These are phyloP conservation scores for Hemisphaericaspora nanyangensis DNA, from an alignment of 805 yeast genomes.

Conservation along the genomic window DNA sequence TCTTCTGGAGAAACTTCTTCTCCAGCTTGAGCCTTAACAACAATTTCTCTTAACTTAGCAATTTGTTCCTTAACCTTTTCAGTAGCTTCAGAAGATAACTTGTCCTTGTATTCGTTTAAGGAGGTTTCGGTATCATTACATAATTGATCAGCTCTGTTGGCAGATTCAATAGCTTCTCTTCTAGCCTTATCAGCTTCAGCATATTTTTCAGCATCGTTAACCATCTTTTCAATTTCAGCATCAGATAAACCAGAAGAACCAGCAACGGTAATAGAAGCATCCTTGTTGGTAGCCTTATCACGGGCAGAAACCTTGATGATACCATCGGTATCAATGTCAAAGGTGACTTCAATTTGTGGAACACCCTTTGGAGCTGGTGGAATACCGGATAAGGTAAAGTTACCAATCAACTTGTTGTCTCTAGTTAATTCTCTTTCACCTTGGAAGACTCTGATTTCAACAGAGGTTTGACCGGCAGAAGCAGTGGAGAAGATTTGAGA, in stretches of 20 bases:
- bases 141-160: constrained; percentile 80
- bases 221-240: constrained; percentile 86
- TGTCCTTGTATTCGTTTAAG: constrained; percentile 46
- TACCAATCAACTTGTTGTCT: constrained; percentile 96
- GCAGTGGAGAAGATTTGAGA: constrained; percentile 96
- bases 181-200: constrained; percentile 85
- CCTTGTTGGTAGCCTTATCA: constrained; percentile 91
- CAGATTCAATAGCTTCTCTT: constrained; percentile 77
- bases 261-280: constrained; percentile 92
- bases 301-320: constrained; percentile 92
- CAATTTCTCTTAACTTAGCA: constrained; percentile 57
- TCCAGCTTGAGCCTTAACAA: constrained; percentile 62
- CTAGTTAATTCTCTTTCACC: constrained; percentile 98
- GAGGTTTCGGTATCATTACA: constrained; percentile 51
- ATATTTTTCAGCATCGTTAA: constrained; percentile 83
- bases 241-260: constrained; percentile 93
- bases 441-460: constrained; percentile 97
- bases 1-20: constrained; percentile 58
- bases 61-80: constrained; percentile 49
- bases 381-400: constrained; percentile 91
- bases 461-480: constrained; percentile 94
- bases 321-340: constrained; percentile 97
- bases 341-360: constrained; percentile 90
- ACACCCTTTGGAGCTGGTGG: constrained; percentile 96
- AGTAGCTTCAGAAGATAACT: constrained; percentile 43